A percentile compares a stretch with the other conserved stretches of the same genome.
Conservation (phyloP, 1,139 yeast genomes). For the Yamadazyma membranifaciens region DNA sequence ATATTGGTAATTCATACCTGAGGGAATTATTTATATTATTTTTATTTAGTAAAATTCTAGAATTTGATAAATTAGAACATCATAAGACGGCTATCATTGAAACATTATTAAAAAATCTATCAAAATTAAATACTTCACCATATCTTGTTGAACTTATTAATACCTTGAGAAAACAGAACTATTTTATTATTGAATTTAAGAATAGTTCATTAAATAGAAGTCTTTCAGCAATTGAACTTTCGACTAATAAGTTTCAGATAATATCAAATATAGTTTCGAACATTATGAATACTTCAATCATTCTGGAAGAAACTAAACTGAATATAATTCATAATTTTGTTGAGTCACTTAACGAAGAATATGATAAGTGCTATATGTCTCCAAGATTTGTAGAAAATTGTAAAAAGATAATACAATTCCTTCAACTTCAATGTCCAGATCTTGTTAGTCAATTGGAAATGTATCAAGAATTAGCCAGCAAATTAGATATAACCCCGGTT, state of each 20-base stretch:
- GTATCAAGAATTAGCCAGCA: conserved; percentile 24
- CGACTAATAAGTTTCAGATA: conserved; percentile 10
- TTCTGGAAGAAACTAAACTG: conserved; percentile 9
- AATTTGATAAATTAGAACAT: conserved; percentile 20
- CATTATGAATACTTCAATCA: conserved; percentile 2
- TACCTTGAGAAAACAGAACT: conserved; percentile 18
- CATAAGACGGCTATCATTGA: conserved; percentile 24
- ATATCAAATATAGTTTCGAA: conserved; percentile 9
- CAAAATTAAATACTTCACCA: conserved; percentile 24
- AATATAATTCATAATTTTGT: conserved; percentile 12
- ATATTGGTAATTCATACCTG: conserved; percentile 39
- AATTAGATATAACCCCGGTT: conserved; percentile 29
- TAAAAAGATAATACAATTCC: conserved; percentile 22
- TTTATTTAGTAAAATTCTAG: conserved; percentile 28
- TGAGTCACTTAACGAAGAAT: conserved; percentile 27
- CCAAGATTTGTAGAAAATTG: conserved; percentile 30
- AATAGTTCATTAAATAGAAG: conserved; percentile 7
- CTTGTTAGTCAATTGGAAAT: conserved; percentile 16
- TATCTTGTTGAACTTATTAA: conserved; percentile 26
- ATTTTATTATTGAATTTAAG: conserved; percentile 17
- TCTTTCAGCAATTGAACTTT: conserved; percentile 12
- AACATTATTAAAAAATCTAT: conserved; percentile 24
- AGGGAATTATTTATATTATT: conserved; percentile 32
- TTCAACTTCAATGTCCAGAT: conserved; percentile 23
- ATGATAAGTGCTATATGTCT: conserved; percentile 25